Conservation (phyloP, 1,139 yeast genomes). For the Yamadazyma sp. region DNA sequence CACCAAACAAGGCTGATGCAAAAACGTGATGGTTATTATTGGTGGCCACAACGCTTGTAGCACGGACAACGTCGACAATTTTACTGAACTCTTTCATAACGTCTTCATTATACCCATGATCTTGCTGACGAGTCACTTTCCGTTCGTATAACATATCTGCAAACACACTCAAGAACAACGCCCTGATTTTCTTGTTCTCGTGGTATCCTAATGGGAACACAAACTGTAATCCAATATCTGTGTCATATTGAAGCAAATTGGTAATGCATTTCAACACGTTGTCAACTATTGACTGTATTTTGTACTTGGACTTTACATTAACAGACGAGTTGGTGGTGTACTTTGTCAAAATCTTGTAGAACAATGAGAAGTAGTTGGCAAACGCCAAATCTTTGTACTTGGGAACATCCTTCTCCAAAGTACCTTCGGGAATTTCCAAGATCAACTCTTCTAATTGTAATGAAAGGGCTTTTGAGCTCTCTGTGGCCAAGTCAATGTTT, state of each 20-base stretch:
- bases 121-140: constrained; percentile 22
- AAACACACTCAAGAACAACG: constrained; percentile 76
- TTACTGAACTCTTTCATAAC: constrained; percentile 20
- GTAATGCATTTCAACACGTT: constrained; percentile 70
- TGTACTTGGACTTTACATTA: constrained; percentile 42
- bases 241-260: constrained; percentile 67
- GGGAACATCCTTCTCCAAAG: constrained; percentile 53
- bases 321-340: constrained; percentile 35
- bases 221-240: constrained; percentile 74
- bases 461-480: constrained; percentile 60
- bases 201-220: constrained; percentile 82
- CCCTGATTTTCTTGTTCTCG: constrained; percentile 59
- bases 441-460: constrained; percentile 54
- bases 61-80: constrained; percentile 37
- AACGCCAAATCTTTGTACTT: constrained; percentile 65
- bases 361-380: constrained; percentile 69
- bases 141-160: constrained; percentile 58
- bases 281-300: constrained; percentile 56
- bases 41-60: constrained; percentile 70
- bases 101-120: constrained; percentile 24
- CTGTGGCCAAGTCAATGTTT: constrained; percentile 65
- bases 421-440: constrained; percentile 62
- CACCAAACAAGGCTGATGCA: constrained; percentile 67
- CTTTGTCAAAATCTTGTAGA: constrained; percentile 69
- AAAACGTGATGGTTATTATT: constrained; percentile 46